Evolutionary conservation across 225 moss, liverwort and hornwort genomes (phyloP).

Genomic region (Sphagnum contortum): DNA sequence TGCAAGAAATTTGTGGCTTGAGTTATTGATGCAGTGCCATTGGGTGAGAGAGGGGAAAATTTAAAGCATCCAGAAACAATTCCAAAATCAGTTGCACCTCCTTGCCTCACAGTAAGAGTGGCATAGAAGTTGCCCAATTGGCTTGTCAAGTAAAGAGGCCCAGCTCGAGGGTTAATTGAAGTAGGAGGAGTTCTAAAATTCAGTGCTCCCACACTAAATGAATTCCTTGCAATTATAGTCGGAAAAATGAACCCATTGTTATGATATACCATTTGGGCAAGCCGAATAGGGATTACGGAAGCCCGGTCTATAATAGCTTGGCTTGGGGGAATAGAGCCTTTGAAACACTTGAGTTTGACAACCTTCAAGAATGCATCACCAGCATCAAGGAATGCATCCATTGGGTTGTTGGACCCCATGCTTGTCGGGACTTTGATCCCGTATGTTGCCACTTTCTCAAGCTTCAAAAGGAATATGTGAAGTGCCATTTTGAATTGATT

Average conservation of each 20-base stretch:
- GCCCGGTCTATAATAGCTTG: constrained; percentile 18
- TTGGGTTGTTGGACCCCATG: background rate
- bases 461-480: constrained; percentile 24
- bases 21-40: constrained; percentile 7
- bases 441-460: constrained; percentile 25
- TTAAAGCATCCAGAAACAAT: constrained; percentile 26
- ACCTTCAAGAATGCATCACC: constrained; percentile 42
- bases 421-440: constrained; percentile 36
- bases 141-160: constrained; percentile 14
- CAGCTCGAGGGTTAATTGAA: constrained; percentile 11
- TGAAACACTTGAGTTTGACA: constrained; percentile 32
- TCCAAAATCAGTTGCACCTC: constrained; percentile 27
- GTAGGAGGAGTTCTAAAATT: constrained; percentile 28
- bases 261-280: constrained; percentile 34
- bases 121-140: constrained; percentile 33
- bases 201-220: constrained; percentile 23
- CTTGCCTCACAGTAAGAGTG: constrained; percentile 10
- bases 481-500: constrained; percentile 16
- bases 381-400: constrained; percentile 18
- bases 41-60: constrained; percentile 21
- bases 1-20: constrained; percentile 10
- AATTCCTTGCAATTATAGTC: constrained; percentile 9
- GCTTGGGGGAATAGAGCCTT: background rate
- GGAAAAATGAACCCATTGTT: constrained; percentile 22
- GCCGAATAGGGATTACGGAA: constrained; percentile 27